These are phyloP conservation scores for Apiospora aurea DNA, from an alignment of 2,329 filamentous ascomycete species.

Conservation along the genomic window DNA sequence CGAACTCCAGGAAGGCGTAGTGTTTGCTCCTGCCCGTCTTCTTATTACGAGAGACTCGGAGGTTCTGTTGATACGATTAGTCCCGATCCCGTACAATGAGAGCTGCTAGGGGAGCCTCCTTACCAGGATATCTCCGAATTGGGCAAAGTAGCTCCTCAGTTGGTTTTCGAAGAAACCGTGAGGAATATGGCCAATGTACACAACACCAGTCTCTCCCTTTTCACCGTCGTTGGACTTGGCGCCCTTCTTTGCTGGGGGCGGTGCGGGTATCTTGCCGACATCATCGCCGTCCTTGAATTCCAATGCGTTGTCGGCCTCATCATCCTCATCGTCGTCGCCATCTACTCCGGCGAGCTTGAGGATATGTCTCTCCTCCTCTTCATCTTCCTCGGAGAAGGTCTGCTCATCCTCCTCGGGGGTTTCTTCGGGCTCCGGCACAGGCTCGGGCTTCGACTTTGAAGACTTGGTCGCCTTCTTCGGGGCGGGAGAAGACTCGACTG, in stretches of 20 bases:
- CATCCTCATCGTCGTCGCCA: constrained; percentile 52
- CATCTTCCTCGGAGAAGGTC: constrained; percentile 43
- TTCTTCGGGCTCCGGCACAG: constrained; percentile 43
- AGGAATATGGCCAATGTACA: constrained; percentile 91
- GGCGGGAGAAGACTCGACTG: constrained; percentile 41
- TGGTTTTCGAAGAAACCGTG: constrained; percentile 94
- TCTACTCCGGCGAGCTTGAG: constrained; percentile 54
- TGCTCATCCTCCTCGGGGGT: constrained; percentile 52
- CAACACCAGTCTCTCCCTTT: constrained; percentile 72
- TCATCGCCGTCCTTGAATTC: constrained; percentile 57
- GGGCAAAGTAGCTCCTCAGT: constrained; percentile 91
- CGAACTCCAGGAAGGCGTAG: constrained; percentile 94
- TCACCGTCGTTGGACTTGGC: constrained; percentile 47
- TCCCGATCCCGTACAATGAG: neutral
- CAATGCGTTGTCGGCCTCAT: constrained; percentile 42
- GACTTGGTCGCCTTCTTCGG: constrained; percentile 37
- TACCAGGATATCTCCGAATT: constrained; percentile 80
- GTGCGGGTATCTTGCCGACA: constrained; percentile 58
- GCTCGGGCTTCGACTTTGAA: constrained; percentile 36
- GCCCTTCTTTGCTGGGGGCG: constrained; percentile 51
- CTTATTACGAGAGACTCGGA: constrained; percentile 81
- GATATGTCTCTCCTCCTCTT: constrained; percentile 51
- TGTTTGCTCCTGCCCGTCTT: constrained; percentile 92
- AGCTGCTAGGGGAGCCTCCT: constrained; percentile 60
- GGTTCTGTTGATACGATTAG: constrained; percentile 4